Base-by-base conservation (phyloP, 495 filamentous ascomycete species). In the Mytilinidion resinicola region DNA sequence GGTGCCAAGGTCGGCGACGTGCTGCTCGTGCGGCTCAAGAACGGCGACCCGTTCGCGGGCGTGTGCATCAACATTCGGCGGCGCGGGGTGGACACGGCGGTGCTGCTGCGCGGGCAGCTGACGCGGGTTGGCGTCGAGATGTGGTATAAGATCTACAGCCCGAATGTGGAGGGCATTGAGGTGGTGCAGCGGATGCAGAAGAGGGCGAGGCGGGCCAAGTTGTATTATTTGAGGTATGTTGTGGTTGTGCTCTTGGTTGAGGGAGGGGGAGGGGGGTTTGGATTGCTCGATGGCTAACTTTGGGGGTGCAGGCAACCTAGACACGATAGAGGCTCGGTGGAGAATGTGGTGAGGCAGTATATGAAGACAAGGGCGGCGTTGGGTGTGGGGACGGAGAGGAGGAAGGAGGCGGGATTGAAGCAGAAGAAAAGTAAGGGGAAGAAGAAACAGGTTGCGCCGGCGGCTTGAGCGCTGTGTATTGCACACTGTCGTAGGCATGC, bases 111-210 rank as follows among this genome's bases (percentile, higher is more conserved):
- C 25, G 91, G 90, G 66, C 82, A 91, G 62, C 70, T 99, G 53
- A 85, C 84, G 43, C 79, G 86, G 53, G 82, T 93, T 6, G 88
- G 89, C 47, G 90, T 96, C n/a, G 93, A 99, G 82, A 91, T 96
- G 89, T 96, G 89, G 81, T 89, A 85, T 69, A 99, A 97, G 81
- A 76, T 96, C 51, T 97, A 90, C 76, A 85, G 80, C 61, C 91
- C 91, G 59, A 89, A 88, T 70, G 85, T 97, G 50, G 80, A 87
- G 66, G 88, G 88, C 56, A 87, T 99, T 66, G 95, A 99, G 76
- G 85, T 99, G 62, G 88, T 97, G 72, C 86, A 96, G 83, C 79
- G 91, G 53, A 79, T 79, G 54, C 77, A 79, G 72, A 91, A 88
- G 85, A 81, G 89, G 72, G 88, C 89, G 55, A 86, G 93, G 69